Base-by-base conservation (phyloP, 2,329 filamentous ascomycete species). In the Apiospora aurea region DNA sequence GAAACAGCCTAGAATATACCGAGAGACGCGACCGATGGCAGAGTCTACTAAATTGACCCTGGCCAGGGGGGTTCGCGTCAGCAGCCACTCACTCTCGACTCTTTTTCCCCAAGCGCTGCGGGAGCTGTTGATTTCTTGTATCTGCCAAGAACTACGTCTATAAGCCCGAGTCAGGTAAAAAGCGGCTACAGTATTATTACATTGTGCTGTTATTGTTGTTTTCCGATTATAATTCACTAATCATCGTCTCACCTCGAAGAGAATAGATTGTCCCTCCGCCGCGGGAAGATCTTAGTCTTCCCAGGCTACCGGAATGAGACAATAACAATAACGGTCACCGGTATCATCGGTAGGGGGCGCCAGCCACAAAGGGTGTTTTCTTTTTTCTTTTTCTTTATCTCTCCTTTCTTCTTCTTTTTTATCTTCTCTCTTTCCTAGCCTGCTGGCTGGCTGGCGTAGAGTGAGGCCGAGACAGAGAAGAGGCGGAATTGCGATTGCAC, bases 291-390 rank as follows among this genome's bases (percentile, higher is more conserved):
- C 8, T 41, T 14, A 64, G 57, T 64, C 57, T 61, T 61, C 21
- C 29, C 53, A 34, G 29, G 5, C 29, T 38, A 18, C 57, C 38
- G 57, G 57, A 64, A 64, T 41, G 34, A 64, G 57, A 64, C 57
- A 64, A 64, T 41, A 64, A 64, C 57, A 64, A 64, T 38, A 64
- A 64, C 57, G 57, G 57, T 64, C 34, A n/a, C 41, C 57, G 57
- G 57, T 6, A 38, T 21, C n/a, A n/a, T n/a, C n/a, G n/a, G n/a
- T n/a, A n/a, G 34, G 34, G 7, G 57, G 57, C 57, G 57, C 29
- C 53, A 29, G 53, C 53, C 53, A 61, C 53, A 14, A 10, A 34
- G 53, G 29, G 14, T 34, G 1, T 57, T 34, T n/a, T 34, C 11
- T 18, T n/a, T 21, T 7, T 24, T 57, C 24, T 14, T 29, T 4